Evolutionary conservation across 1,284 basidiomycete species (phyloP).

Genomic region (Neonothopanus nambi): DNA sequence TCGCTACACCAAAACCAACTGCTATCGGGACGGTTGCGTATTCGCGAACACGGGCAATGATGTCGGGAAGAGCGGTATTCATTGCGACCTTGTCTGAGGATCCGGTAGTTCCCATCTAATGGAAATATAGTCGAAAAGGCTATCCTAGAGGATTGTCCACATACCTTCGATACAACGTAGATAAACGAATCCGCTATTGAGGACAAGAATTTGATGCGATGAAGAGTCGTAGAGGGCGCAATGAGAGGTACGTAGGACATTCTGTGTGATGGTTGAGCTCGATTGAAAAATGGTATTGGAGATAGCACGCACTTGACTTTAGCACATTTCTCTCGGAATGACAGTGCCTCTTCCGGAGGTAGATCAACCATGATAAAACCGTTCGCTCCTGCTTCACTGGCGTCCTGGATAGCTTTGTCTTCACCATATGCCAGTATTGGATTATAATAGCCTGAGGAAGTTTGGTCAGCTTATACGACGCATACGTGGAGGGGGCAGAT

Average conservation of each 20-base stretch:
- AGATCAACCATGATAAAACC: conserved; percentile 98
- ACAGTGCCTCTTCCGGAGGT: conserved; percentile 93
- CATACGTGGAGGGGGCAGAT: conserved; percentile 11
- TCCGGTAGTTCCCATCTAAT: conserved; percentile 96
- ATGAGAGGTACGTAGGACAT: conserved; percentile 97
- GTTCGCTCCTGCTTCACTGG: conserved; percentile 87
- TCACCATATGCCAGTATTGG: conserved; percentile 95
- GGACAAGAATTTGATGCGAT: conserved; percentile 88
- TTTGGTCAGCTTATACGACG: conserved; percentile 7
- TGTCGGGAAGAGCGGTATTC: conserved; percentile 77
- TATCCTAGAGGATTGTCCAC: conserved; percentile 15
- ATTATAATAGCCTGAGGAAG: conserved; percentile 88
- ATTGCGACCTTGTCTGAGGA: conserved; percentile 77
- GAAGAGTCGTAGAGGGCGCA: conserved; percentile 88
- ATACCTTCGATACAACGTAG: conserved; percentile 91
- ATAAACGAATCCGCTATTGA: conserved; percentile 97
- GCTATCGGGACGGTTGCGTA: conserved; percentile 83
- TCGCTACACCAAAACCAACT: conserved; percentile 96
- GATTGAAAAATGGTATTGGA: conserved; percentile 1
- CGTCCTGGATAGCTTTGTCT: conserved; percentile 89
- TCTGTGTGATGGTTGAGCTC: conserved; percentile 39
- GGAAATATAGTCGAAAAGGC: conserved; percentile 3
- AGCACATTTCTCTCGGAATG: conserved; percentile 88
- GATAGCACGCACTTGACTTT: conserved; percentile 65
- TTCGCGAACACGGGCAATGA: conserved; percentile 72